A percentile compares a stretch with the other conserved stretches of the same genome.
Evolutionary conservation across 2,329 filamentous ascomycete genomes (phyloP).

Genomic region (Cercospora zeina): DNA sequence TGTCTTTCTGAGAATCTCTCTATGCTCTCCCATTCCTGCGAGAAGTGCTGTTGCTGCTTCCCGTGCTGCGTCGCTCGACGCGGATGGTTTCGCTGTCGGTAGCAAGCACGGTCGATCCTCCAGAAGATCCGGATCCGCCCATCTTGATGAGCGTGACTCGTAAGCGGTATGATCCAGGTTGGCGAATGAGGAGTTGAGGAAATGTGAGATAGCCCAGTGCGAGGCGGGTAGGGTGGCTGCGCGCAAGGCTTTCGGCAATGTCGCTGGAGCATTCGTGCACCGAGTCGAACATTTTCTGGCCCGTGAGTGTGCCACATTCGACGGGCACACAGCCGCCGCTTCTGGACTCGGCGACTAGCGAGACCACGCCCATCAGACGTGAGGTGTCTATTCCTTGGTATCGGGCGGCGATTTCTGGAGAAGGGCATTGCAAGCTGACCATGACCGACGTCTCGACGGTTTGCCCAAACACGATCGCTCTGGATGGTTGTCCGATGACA

Average conservation of each 20-base stretch:
- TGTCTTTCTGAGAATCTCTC: neutral
- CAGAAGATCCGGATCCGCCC: constrained; percentile 27
- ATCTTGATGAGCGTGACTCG: constrained; percentile 38
- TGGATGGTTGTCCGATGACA: constrained; percentile 37
- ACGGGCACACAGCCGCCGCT: constrained; percentile 35
- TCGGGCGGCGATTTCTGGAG: constrained; percentile 28
- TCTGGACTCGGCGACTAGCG: constrained; percentile 35
- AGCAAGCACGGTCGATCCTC: constrained; percentile 29
- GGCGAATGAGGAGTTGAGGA: constrained; percentile 37
- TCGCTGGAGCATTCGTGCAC: constrained; percentile 36
- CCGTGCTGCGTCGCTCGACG: constrained; percentile 33
- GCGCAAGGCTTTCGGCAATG: constrained; percentile 32
- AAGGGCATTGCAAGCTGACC: constrained; percentile 35
- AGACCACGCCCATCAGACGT: constrained; percentile 36
- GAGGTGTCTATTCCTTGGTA: constrained; percentile 35
- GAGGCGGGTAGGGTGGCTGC: constrained; percentile 35
- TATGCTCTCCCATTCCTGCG: constrained; percentile 26
- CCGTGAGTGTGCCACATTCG: constrained; percentile 36
- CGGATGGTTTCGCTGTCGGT: constrained; percentile 39
- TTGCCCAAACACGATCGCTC: constrained; percentile 33
- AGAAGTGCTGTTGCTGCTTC: constrained; percentile 7
- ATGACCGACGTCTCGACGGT: constrained; percentile 38
- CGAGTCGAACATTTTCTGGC: constrained; percentile 40
- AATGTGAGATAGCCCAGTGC: constrained; percentile 39
- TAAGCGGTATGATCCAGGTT: constrained; percentile 37